These are phyloP conservation scores for Ascoidea tarda DNA, from an alignment of 805 yeast species.

Conservation along the genomic window DNA sequence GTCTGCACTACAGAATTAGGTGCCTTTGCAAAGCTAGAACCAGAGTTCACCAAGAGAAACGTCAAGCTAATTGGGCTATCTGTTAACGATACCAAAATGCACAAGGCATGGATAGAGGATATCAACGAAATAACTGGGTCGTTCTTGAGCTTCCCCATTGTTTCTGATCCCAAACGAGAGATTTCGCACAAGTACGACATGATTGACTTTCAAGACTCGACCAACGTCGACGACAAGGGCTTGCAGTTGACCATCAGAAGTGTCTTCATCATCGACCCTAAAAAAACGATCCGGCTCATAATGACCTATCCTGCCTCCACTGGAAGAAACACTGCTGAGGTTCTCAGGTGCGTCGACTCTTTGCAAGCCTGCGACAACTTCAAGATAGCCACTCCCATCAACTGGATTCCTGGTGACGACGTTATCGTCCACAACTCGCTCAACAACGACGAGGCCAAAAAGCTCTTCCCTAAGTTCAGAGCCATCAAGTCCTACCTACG, in stretches of 20 bases:
- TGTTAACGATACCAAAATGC: constrained; percentile 48
- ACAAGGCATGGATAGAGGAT: constrained; percentile 56
- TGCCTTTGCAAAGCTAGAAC: constrained; percentile 58
- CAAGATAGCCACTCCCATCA: constrained; percentile 55
- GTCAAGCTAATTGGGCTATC: constrained; percentile 58
- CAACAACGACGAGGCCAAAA: constrained; percentile 43
- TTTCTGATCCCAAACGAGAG: constrained; percentile 51
- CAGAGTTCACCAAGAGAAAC: constrained; percentile 51
- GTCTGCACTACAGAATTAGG: constrained; percentile 72
- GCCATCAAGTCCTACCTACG: constrained; percentile 51
- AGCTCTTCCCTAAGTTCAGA: constrained; percentile 46
- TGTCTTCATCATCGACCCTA: constrained; percentile 58
- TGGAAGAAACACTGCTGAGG: constrained; percentile 67
- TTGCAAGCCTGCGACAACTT: constrained; percentile 49
- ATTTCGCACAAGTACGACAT: constrained; percentile 51
- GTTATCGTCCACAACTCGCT: constrained; percentile 60
- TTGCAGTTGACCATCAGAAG: constrained; percentile 57
- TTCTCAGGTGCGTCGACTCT: constrained; percentile 56
- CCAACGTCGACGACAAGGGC: constrained; percentile 50
- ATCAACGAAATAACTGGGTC: constrained; percentile 55
- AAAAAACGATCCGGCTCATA: constrained; percentile 44
- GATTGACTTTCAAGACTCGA: constrained; percentile 58
- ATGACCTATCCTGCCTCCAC: constrained; percentile 62
- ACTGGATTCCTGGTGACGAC: constrained; percentile 65
- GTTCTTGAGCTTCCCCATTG: constrained; percentile 45